Evolutionary conservation across 495 filamentous ascomycete species (phyloP).

Genomic region (Terfezia boudieri): DNA sequence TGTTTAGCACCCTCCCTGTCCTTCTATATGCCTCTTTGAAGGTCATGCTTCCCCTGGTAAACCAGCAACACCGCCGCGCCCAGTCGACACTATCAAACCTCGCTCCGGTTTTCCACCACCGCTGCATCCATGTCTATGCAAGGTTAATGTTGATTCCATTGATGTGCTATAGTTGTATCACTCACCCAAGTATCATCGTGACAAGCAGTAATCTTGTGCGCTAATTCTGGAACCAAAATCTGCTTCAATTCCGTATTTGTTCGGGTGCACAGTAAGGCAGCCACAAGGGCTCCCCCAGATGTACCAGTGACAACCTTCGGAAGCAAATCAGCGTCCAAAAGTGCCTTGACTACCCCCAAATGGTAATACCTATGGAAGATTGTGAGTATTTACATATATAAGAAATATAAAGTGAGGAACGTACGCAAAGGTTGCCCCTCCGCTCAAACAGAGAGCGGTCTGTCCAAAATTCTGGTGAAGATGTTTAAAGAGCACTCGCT

Average conservation of each 20-base stretch:
- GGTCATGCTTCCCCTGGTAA: slow-evolving; percentile 67
- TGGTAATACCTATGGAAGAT: slow-evolving; percentile 47
- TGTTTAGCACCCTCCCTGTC: slow-evolving; percentile 84
- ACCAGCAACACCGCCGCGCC: slow-evolving; percentile 75
- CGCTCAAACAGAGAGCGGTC: slow-evolving; percentile 77
- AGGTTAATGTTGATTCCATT: background rate
- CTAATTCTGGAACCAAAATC: slow-evolving; percentile 65
- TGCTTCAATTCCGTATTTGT: slow-evolving; percentile 76
- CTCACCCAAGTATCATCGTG: slow-evolving; percentile 29
- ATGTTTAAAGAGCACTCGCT: slow-evolving; percentile 67
- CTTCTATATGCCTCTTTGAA: slow-evolving; percentile 89
- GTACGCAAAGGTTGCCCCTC: slow-evolving; percentile 73
- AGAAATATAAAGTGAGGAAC: background rate
- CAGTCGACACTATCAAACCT: slow-evolving; percentile 84
- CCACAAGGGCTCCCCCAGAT: slow-evolving; percentile 79
- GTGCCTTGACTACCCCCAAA: slow-evolving; percentile 75
- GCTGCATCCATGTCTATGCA: slow-evolving; percentile 40
- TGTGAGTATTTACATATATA: background rate
- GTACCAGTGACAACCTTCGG: slow-evolving; percentile 93
- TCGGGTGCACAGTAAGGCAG: slow-evolving; percentile 65
- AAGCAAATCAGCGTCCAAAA: slow-evolving; percentile 65
- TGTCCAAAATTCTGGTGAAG: slow-evolving; percentile 78
- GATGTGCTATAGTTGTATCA: no score
- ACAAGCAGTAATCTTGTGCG: slow-evolving; percentile 66
- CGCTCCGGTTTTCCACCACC: slow-evolving; percentile 84